Conservation (phyloP, 23 red algal genomes). For the Gracilaria domingensis region DNA sequence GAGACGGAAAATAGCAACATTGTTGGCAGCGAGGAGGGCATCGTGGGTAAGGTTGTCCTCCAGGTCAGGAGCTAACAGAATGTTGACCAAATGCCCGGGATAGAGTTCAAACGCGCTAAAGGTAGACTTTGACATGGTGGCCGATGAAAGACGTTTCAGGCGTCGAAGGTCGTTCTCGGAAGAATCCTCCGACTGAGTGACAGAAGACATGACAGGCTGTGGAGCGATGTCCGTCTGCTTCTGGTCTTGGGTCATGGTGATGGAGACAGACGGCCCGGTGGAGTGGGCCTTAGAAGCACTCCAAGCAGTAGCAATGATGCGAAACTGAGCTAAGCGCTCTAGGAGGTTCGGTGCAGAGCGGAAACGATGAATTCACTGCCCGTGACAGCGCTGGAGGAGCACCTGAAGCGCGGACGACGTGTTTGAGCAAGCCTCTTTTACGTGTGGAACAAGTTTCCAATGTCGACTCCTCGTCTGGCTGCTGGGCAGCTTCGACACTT, state of each 20-base stretch:
- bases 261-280: not conserved
- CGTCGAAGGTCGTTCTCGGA: not conserved
- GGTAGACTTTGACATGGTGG: not conserved
- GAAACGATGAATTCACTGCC: not conserved
- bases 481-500: too few relatives aligned
- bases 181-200: not conserved
- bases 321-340: not conserved
- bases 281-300: not conserved
- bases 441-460: too few relatives aligned
- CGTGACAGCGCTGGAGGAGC: not conserved
- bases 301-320: not conserved
- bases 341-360: too few relatives aligned
- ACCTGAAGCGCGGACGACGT: not conserved
- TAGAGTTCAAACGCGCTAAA: constrained; percentile 32
- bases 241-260: constrained; percentile 21
- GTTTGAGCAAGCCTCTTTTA: too few relatives aligned
- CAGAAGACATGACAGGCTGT: not conserved
- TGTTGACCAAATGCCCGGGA: constrained; percentile 42
- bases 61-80: constrained; percentile 68
- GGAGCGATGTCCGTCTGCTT: not conserved
- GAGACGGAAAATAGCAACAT: constrained; percentile 64
- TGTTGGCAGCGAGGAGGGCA: constrained; percentile 42
- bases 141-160: not conserved
- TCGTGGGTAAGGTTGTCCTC: constrained; percentile 66
- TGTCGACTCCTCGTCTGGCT: too few relatives aligned